Evolutionary conservation across 2,329 filamentous ascomycete species (phyloP), one percentile per base, ranked within the genome.

Genomic region (Cladosporium sp.): DNA sequence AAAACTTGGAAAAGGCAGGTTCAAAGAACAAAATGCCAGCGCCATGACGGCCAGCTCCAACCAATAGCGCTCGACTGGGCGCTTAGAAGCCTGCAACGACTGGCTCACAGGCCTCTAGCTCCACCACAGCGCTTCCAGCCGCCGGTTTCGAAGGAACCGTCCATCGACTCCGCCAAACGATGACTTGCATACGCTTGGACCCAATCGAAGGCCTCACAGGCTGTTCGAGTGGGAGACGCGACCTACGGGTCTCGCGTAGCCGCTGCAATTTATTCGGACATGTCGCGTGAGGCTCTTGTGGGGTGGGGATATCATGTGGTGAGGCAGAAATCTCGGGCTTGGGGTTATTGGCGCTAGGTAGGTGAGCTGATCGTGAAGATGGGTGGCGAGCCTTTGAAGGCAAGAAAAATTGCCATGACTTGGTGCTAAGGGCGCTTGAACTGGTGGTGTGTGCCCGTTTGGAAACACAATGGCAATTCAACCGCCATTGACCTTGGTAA

Each of bases 101-200:
- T 45, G 49, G 49, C 42, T 38, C 18, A 33, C 7, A 38, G 45
- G 14, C 16, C 18, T 51, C 41, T 10, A 16, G 31, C 42, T 44
- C 41, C 49, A 38, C 49, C n/a, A 13, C 49, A 19, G 19, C 35
- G 46, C 46, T 46, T 49, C 38, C 46, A 42, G 38, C n/a, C 46
- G 46, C 37, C 46, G 28, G 40, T 50, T 43, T 18, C 10, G 16
- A 49, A 38, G 35, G 46, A 49, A 41, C 37, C 22, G 46, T 40
- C 22, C 7, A 28, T 28, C 22, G 5, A 28, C 22, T 28, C 7
- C 22, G 22, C 22, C 22, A 28, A 28, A 28, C 22, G 28, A 50
- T 50, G 46, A 50, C 46, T 50, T 50, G 46, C 46, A 50, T 50
- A 34, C 46, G 14, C 5, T 28, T 18, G 11, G n/a, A 10, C 5